These are phyloP conservation scores for Inga laurina DNA, from an alignment of 306 rosid species.

Conservation along the genomic window DNA sequence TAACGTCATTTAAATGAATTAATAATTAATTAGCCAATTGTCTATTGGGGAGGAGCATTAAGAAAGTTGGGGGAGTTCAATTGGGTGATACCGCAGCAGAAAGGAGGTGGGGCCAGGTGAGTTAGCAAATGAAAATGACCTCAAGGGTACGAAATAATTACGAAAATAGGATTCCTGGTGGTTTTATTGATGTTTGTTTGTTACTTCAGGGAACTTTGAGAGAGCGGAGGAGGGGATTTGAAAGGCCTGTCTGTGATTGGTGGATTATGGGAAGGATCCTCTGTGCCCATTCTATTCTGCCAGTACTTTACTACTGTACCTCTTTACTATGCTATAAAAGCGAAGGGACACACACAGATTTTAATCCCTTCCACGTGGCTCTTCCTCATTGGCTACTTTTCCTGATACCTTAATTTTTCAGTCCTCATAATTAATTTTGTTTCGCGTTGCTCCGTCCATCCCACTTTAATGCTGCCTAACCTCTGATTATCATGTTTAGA, in stretches of 20 bases:
- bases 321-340: background rate
- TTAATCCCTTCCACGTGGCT: background rate
- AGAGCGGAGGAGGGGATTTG: conserved; percentile 1
- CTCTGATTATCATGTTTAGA: too few species aligned
- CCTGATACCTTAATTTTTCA: background rate
- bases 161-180: conserved; percentile 35
- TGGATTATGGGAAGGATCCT: conserved; percentile 31
- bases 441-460: background rate
- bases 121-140: conserved; percentile 36
- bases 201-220: background rate
- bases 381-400: background rate
- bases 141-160: conserved; percentile 31
- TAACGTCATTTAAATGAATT: conserved; percentile 9
- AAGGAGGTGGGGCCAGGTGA: conserved; percentile 42
- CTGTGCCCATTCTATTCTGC: conserved; percentile 30
- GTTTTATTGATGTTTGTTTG: background rate
- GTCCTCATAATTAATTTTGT: background rate
- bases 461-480: background rate
- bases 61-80: conserved; percentile 21
- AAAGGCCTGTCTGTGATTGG: conserved; percentile 40
- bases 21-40: background rate
- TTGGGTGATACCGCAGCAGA: conserved; percentile 41
- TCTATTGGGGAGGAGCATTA: background rate
- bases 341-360: background rate
- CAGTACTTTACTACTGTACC: conserved; percentile 34